Conservation (phyloP, 139 green algal species). For the Chlamydomonas incerta region DNA sequence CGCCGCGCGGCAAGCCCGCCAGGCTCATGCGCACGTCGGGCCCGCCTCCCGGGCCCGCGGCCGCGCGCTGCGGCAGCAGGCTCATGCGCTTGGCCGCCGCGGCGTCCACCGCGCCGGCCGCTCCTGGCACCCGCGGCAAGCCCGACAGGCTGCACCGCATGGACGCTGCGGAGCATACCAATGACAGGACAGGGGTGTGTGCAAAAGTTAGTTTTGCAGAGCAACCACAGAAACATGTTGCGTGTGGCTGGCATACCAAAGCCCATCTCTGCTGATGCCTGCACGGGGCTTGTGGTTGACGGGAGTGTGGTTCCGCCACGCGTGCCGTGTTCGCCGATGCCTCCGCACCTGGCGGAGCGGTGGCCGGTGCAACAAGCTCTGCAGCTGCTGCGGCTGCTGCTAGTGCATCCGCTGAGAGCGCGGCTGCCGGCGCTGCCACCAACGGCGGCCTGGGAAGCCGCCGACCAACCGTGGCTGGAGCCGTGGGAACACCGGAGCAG, state of each 20-base stretch:
- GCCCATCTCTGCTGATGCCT: background rate
- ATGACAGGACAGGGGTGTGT: no score
- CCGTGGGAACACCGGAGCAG: background rate
- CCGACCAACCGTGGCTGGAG: background rate
- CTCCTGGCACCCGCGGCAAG: background rate
- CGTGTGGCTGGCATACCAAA: background rate
- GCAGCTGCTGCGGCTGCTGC: no score
- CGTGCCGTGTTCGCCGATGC: background rate
- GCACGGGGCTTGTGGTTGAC: no score
- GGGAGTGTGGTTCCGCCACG: background rate
- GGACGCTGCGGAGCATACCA: background rate
- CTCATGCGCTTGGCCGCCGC: slow-evolving; percentile 12
- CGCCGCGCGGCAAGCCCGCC: background rate
- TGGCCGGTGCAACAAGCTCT: no score
- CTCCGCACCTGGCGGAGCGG: background rate
- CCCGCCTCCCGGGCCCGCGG: background rate
- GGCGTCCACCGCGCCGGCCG: background rate
- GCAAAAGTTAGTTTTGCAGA: no score
- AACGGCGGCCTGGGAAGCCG: background rate
- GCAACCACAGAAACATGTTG: background rate
- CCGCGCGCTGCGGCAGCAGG: background rate
- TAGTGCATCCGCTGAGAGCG: no score
- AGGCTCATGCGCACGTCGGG: background rate
- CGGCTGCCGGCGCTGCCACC: no score
- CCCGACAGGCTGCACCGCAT: background rate